Conservation (phyloP, 164 flowering plant genomes). For the Vitis rupestris region DNA sequence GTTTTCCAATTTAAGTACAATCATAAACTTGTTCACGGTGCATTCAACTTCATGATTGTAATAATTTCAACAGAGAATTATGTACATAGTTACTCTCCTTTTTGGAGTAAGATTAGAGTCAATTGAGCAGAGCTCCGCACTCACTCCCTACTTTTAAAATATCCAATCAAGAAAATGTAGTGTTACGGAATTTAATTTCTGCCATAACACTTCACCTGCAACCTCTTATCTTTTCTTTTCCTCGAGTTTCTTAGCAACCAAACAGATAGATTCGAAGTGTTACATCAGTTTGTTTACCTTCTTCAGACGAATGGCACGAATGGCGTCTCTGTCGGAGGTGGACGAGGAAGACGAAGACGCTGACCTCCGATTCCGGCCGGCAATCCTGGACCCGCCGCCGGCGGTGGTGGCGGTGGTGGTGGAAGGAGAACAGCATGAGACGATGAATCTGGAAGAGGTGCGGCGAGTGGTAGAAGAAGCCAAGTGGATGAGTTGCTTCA, state of each 20-base stretch:
- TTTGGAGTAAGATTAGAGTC: too few relatives aligned
- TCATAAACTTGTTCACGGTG: neutral
- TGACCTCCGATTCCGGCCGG: constrained; percentile 31
- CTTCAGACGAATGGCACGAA: constrained; percentile 79
- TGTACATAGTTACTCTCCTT: too few relatives aligned
- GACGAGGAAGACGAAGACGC: constrained; percentile 37
- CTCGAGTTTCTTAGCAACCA: neutral
- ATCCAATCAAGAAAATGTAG: too few relatives aligned
- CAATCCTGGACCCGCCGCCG: constrained; percentile 10
- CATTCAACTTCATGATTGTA: neutral
- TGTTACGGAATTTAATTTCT: too few relatives aligned
- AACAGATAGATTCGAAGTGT: neutral
- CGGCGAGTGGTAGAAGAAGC: constrained; percentile 20
- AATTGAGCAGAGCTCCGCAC: too few relatives aligned
- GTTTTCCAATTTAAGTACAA: neutral
- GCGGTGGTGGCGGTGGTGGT: constrained; percentile 24
- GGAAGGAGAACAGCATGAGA: constrained; percentile 4
- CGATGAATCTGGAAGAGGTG: neutral
- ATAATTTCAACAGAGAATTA: too few relatives aligned
- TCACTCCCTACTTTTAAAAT: too few relatives aligned
- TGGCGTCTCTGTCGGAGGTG: constrained; percentile 74
- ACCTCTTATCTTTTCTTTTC: too few relatives aligned
- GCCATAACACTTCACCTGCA: too few relatives aligned
- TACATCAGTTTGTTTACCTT: constrained; percentile 40
- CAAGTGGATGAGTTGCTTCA: constrained; percentile 40